A percentile compares a stretch with the other conserved stretches of the same genome.
Evolutionary conservation across 163 green algal genomes (phyloP).

Genomic region (Scenedesmus sp.): DNA sequence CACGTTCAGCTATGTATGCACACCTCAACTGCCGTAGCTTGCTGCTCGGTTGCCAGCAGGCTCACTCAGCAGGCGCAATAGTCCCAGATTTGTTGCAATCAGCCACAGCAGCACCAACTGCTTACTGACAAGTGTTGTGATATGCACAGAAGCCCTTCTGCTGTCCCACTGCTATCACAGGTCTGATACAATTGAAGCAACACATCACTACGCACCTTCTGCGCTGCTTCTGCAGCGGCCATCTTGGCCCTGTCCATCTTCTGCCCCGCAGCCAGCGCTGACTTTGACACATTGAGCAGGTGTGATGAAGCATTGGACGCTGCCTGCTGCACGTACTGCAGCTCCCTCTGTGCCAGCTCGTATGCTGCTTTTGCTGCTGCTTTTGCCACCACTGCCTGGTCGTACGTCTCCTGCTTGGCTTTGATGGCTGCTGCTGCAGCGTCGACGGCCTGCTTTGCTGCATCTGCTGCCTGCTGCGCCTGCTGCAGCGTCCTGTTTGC

Average conservation of each 20-base stretch:
- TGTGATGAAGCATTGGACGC: conserved; percentile 18
- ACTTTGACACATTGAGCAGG: conserved; percentile 11
- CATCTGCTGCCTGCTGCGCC: conserved; percentile 9
- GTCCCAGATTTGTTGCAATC: too few species aligned
- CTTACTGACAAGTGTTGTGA: too few species aligned
- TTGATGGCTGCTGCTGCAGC: conserved; percentile 12
- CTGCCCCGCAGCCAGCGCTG: not conserved
- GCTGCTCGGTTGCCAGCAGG: not conserved
- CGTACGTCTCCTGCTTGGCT: conserved; percentile 31
- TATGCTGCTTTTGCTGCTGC: conserved; percentile 41
- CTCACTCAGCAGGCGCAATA: too few species aligned
- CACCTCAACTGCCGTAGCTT: not conserved
- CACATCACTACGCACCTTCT: not conserved
- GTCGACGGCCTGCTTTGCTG: conserved; percentile 18
- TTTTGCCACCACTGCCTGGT: conserved; percentile 40
- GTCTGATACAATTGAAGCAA: not conserved
- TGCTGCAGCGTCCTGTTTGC: not conserved
- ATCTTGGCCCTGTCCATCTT: conserved; percentile 24
- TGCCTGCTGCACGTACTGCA: conserved; percentile 26
- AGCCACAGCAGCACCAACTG: too few species aligned
- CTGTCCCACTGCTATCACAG: too few species aligned
- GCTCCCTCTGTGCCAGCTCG: conserved; percentile 19
- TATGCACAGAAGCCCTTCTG: too few species aligned
- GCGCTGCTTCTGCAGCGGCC: conserved; percentile 24
- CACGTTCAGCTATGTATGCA: too few species aligned